A percentile compares a stretch with the other conserved stretches of the same genome.
Evolutionary conservation across 148 eudicot species (phyloP).

Genomic region (Nepenthes mirabilis): DNA sequence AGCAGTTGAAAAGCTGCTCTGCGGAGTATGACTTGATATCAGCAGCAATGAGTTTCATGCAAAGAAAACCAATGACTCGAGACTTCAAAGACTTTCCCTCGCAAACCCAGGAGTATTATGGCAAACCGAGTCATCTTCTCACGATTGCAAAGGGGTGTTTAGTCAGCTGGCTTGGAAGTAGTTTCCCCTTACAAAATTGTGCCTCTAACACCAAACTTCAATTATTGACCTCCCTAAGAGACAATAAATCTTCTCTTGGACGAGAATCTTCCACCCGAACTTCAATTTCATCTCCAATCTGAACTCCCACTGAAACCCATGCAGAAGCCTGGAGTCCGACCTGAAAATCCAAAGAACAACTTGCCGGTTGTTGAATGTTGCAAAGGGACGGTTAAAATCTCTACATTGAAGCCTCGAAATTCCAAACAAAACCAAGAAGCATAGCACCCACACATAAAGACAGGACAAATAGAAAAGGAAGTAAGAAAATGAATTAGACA

Average conservation of each 20-base stretch:
- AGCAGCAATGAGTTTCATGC: too few species aligned
- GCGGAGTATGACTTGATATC: too few species aligned
- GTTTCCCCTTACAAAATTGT: too few species aligned
- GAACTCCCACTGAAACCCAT: constrained; percentile 58
- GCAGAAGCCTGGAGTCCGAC: constrained; percentile 86
- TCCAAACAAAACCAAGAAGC: background rate
- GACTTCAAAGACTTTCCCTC: too few species aligned
- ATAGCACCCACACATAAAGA: background rate
- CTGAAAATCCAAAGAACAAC: constrained; percentile 22
- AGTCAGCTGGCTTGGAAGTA: too few species aligned
- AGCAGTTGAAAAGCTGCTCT: too few species aligned
- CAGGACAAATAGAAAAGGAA: background rate
- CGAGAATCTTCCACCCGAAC: constrained; percentile 68
- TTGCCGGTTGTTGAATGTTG: background rate
- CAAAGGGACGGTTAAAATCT: background rate
- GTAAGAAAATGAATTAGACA: background rate
- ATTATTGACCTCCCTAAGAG: constrained; percentile 39
- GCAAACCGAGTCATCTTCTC: too few species aligned
- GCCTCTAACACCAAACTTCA: background rate
- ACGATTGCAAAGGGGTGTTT: too few species aligned
- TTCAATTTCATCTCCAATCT: constrained; percentile 76
- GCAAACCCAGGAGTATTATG: too few species aligned
- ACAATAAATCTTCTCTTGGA: constrained; percentile 69
- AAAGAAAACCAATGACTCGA: too few species aligned
- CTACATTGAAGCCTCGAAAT: background rate